Percentiles rank a stretch among this genome's conserved stretches.
Evolutionary conservation across 192 early-diverging fungal species (phyloP).

Genomic region (Entomortierella beljakovae): DNA sequence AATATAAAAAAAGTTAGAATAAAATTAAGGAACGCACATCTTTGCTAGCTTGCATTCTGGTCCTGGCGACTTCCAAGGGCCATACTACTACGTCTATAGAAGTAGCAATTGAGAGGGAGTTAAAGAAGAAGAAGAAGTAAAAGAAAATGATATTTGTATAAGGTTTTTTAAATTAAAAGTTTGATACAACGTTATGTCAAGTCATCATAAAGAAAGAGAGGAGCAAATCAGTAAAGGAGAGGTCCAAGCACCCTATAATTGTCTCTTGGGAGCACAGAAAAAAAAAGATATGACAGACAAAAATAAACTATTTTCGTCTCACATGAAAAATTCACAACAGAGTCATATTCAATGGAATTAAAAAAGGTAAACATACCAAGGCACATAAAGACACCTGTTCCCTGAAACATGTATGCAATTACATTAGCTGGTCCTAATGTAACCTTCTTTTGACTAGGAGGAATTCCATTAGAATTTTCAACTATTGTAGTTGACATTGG

Average conservation of each 20-base stretch:
- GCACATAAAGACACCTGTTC: slow-evolving; percentile 51
- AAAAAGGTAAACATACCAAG: slow-evolving; percentile 24
- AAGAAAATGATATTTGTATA: neutral
- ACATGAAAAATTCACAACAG: neutral
- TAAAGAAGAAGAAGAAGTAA: neutral
- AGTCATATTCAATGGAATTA: neutral
- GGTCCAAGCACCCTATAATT: too few species aligned
- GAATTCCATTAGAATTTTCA: slow-evolving; percentile 16
- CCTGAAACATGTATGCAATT: slow-evolving; percentile 51
- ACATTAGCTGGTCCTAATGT: slow-evolving; percentile 43
- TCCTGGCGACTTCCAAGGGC: slow-evolving; percentile 52
- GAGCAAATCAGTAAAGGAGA: too few species aligned
- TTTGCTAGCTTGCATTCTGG: slow-evolving; percentile 52
- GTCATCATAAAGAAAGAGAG: too few species aligned
- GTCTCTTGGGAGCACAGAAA: too few species aligned
- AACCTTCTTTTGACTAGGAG: slow-evolving; percentile 34
- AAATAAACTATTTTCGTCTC: too few species aligned
- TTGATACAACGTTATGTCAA: too few species aligned
- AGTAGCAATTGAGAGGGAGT: neutral
- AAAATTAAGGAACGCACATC: slow-evolving; percentile 23
- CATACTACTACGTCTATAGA: slow-evolving; percentile 33
- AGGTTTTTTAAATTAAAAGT: too few species aligned
- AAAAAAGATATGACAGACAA: too few species aligned
- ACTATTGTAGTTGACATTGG: slow-evolving; percentile 26
- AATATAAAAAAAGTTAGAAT: neutral